Base-by-base conservation (phyloP, 768 basidiomycete species). In the Roridomyces roridus region DNA sequence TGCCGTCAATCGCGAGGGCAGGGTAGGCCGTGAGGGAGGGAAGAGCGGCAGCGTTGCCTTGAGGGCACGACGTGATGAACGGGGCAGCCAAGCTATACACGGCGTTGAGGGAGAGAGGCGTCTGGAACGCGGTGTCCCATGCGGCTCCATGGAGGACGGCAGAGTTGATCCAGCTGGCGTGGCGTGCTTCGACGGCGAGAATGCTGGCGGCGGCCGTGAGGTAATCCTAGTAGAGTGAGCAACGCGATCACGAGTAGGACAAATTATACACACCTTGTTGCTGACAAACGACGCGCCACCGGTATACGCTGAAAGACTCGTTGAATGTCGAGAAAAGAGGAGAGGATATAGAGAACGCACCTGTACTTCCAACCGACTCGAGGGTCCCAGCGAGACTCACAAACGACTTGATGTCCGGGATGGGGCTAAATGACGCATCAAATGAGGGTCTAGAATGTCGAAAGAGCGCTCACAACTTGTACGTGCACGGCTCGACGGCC, bases 161-260 rank as follows among this genome's bases (percentile, higher is more conserved):
- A 11, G 75, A 71, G 52, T 68, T 62, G 29, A 85, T 63, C 83
- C 83, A 86, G 7, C 77, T 71, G 43, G 31, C 73, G 64, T 85
- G 84, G 28, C 83, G 75, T 43, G 81, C 74, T 67, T 86, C 84
- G 47, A 77, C 78, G 18, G 80, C 75, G 25, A 90, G 74, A 63
- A 92, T 89, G 21, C 82, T 79, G 1, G 78, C 88, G 6, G 84
- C 81, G 12, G 81, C 79, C 10, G 82, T 81, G 21, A 85, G 67
- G 66, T 81, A 82, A 28, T 73, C 72, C 69, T 79, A 15, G 39
- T 10, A 6, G 24, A 2, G 23, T 24, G n/a, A 39, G 36, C 17
- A 42, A 24, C 5, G 10, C 2, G 20, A 44, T 15, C 15, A 41
- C 3, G 28, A 6, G 24, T 1, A 26, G 25, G 21, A 12, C 8